Evolutionary conservation across 1,284 basidiomycete genomes (phyloP).

Genomic region (Pseudozyma pruni): DNA sequence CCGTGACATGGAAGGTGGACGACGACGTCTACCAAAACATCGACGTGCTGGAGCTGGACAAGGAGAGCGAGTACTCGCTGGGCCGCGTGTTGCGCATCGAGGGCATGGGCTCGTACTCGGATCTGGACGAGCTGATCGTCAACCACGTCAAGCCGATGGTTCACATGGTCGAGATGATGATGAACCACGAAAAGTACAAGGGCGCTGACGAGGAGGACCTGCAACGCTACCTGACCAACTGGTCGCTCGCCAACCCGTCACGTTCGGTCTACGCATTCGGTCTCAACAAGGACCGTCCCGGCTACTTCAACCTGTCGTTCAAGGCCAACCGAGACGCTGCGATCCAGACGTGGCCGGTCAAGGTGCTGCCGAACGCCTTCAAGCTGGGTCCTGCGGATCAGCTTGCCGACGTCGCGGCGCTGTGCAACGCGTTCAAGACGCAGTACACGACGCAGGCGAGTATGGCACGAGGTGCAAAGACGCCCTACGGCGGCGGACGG

Average conservation of each 20-base stretch:
- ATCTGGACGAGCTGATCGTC: conserved; percentile 97
- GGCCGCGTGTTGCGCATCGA: conserved; percentile 81
- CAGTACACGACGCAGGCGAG: conserved; percentile 64
- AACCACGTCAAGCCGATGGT: conserved; percentile 96
- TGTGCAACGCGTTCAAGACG: conserved; percentile 67
- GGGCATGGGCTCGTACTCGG: conserved; percentile 82
- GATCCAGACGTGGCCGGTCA: conserved; percentile 68
- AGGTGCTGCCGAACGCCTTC: conserved; percentile 64
- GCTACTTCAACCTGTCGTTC: conserved; percentile 93
- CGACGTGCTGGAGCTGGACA: conserved; percentile 85
- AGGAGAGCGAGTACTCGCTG: conserved; percentile 77
- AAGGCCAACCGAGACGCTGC: conserved; percentile 75
- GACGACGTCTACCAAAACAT: conserved; percentile 97
- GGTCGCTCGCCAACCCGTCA: conserved; percentile 86
- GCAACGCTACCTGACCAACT: conserved; percentile 62
- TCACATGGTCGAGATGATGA: conserved; percentile 91
- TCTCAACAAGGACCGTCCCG: conserved; percentile 86
- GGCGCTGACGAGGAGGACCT: conserved; percentile 85
- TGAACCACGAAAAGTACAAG: conserved; percentile 96
- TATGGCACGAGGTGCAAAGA: conserved; percentile 54
- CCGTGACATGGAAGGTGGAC: conserved; percentile 99
- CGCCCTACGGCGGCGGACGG: conserved; percentile 49
- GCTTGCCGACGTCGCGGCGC: conserved; percentile 61
- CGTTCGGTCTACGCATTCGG: conserved; percentile 97
- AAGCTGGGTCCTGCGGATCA: conserved; percentile 64